Evolutionary conservation across 192 early-diverging fungal species (phyloP).

Genomic region (Diversispora epigaea): DNA sequence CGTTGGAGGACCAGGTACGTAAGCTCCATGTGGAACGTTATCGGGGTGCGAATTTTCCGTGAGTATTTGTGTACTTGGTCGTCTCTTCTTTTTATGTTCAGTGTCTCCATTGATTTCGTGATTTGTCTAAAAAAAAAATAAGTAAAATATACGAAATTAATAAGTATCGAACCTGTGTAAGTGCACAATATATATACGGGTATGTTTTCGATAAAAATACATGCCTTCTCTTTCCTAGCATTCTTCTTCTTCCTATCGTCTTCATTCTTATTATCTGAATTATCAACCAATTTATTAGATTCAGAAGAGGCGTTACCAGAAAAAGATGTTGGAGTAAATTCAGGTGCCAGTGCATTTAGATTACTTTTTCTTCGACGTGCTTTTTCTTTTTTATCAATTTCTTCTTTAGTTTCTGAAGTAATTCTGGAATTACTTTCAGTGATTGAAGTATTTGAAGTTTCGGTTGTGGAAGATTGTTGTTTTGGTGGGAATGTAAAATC

Average conservation of each 20-base stretch:
- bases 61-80: not conserved
- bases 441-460: not conserved
- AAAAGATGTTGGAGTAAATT: not conserved
- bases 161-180: not conserved
- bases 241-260: slow-evolving; percentile 7
- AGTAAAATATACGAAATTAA: not conserved
- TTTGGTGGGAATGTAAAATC: slow-evolving; percentile 11
- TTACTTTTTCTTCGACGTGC: slow-evolving; percentile 23
- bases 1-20: not conserved
- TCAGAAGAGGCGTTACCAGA: not conserved
- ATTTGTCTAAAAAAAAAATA: not conserved
- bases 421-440: not conserved
- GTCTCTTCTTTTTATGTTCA: slow-evolving; percentile 2
- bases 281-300: not conserved
- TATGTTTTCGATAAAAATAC: not conserved
- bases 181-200: not conserved
- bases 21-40: not conserved
- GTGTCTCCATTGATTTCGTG: slow-evolving; percentile 14
- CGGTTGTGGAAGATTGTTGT: not conserved
- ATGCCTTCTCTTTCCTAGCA: slow-evolving; percentile 6
- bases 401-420: not conserved
- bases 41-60: not conserved
- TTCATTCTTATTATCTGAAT: not conserved
- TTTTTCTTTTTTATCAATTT: slow-evolving; percentile 13
- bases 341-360: slow-evolving; percentile 8